Evolutionary conservation across 768 basidiomycete genomes (phyloP).

Genomic region (Cyclocybe cylindracea): DNA sequence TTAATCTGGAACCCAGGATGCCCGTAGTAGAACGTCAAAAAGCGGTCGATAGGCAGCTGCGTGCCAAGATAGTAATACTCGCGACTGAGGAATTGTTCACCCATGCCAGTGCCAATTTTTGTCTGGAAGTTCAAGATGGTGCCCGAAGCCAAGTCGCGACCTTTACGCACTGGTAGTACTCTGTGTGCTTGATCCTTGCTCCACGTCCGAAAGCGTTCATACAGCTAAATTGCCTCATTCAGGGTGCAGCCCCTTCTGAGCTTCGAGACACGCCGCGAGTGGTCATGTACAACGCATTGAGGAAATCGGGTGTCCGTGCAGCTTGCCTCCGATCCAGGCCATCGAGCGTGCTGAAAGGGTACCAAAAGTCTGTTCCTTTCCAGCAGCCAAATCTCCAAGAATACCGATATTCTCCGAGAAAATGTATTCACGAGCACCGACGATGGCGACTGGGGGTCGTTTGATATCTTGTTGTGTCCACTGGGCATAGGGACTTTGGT

Average conservation of each 20-base stretch:
- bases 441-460: slow-evolving; percentile 89
- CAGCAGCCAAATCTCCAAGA: slow-evolving; percentile 95
- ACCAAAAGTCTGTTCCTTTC: slow-evolving; percentile 99
- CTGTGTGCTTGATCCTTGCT: slow-evolving; percentile 97
- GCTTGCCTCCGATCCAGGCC: slow-evolving; percentile 97
- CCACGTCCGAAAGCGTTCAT: slow-evolving; percentile 99
- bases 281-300: slow-evolving; percentile 96
- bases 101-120: slow-evolving; percentile 99
- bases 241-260: slow-evolving; percentile 98
- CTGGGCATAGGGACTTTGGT: slow-evolving; percentile 89
- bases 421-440: slow-evolving; percentile 99
- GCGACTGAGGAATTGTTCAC: slow-evolving; percentile 98
- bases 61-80: slow-evolving; percentile 99
- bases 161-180: slow-evolving; percentile 99
- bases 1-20: slow-evolving; percentile 99
- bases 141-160: slow-evolving; percentile 97
- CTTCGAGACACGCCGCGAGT: slow-evolving; percentile 97
- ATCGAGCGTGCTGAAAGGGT: slow-evolving; percentile 94
- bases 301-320: slow-evolving; percentile 99
- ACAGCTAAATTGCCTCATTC: slow-evolving; percentile 99
- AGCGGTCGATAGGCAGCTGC: slow-evolving; percentile 95
- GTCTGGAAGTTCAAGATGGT: slow-evolving; percentile 99
- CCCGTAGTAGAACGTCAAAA: slow-evolving; percentile 99
- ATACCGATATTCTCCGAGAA: slow-evolving; percentile 99
- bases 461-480: slow-evolving; percentile 90